Evolutionary conservation across 306 rosid genomes (phyloP).

Genomic region (Echinosophora koreensis): DNA sequence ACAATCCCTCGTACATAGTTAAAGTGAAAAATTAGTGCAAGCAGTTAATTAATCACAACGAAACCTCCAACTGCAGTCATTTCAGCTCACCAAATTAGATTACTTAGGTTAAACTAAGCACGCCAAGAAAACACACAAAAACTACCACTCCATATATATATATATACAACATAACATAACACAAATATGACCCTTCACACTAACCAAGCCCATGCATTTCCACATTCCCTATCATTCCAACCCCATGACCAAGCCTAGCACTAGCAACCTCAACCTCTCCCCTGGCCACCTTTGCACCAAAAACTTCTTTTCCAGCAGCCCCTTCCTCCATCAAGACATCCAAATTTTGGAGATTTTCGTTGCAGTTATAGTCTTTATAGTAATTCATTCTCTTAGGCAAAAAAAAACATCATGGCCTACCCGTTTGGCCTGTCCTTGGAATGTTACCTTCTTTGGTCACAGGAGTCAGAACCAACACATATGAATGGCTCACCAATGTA

Average conservation of each 20-base stretch:
- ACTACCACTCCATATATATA: slow-evolving; percentile 40
- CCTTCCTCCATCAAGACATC: slow-evolving; percentile 51
- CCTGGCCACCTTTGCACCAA: neutral
- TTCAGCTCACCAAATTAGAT: slow-evolving; percentile 89
- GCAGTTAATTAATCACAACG: neutral
- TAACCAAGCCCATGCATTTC: slow-evolving; percentile 41
- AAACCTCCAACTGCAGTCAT: slow-evolving; percentile 22
- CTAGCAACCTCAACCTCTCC: slow-evolving; percentile 41
- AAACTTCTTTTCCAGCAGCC: slow-evolving; percentile 12
- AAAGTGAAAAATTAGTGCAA: neutral
- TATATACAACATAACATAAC: slow-evolving; percentile 47
- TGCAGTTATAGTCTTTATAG: slow-evolving; percentile 65
- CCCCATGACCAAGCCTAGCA: slow-evolving; percentile 48
- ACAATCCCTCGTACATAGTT: neutral
- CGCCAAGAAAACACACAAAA: slow-evolving; percentile 60
- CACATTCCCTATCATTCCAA: slow-evolving; percentile 51
- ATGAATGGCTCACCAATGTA: slow-evolving; percentile 74
- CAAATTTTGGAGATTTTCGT: slow-evolving; percentile 67
- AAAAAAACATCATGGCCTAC: slow-evolving; percentile 67
- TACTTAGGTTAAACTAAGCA: slow-evolving; percentile 53
- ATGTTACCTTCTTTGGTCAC: slow-evolving; percentile 78
- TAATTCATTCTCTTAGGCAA: slow-evolving; percentile 70
- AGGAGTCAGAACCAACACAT: slow-evolving; percentile 55
- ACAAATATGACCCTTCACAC: slow-evolving; percentile 30
- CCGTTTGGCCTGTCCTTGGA: slow-evolving; percentile 82